phyloP scores from a whole-genome alignment of 306 rosid genomes.

The Mucuna pruriens region DNA sequence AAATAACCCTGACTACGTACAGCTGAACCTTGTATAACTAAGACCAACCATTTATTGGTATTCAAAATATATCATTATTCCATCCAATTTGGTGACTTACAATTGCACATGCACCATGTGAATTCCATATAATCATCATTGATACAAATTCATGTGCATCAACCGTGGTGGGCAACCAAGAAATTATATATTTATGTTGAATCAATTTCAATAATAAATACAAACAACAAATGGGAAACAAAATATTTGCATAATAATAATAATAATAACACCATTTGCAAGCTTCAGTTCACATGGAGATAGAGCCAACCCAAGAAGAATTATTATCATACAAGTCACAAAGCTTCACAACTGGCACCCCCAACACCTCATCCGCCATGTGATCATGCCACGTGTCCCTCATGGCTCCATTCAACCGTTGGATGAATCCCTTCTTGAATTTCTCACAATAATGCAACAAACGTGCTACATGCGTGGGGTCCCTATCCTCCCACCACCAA shows the following conservation, averaged over 20 bases:
- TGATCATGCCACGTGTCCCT: constrained; percentile 61
- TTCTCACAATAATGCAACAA: constrained; percentile 50
- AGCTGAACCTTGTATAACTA: too few species aligned
- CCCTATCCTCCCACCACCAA: constrained; percentile 64
- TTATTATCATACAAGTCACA: constrained; percentile 42
- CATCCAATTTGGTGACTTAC: neutral
- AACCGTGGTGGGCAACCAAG: neutral
- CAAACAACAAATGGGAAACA: neutral
- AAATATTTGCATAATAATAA: neutral
- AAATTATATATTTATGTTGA: neutral
- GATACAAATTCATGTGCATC: neutral
- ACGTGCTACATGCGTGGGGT: constrained; percentile 48
- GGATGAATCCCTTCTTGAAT: constrained; percentile 62
- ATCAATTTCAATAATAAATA: constrained; percentile 11
- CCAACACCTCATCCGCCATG: constrained; percentile 53
- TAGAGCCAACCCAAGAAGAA: constrained; percentile 10
- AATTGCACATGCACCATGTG: constrained; percentile 19
- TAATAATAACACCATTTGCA: neutral
- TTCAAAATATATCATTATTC: too few species aligned
- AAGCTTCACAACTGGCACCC: constrained; percentile 39
- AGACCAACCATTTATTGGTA: too few species aligned
- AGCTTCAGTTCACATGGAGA: neutral
- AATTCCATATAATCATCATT: constrained; percentile 3
- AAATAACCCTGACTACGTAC: too few species aligned
- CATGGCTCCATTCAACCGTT: constrained; percentile 65